phyloP scores from a whole-genome alignment of 2,329 filamentous ascomycete species.

The Pseudovirgaria hyperparasitica region DNA sequence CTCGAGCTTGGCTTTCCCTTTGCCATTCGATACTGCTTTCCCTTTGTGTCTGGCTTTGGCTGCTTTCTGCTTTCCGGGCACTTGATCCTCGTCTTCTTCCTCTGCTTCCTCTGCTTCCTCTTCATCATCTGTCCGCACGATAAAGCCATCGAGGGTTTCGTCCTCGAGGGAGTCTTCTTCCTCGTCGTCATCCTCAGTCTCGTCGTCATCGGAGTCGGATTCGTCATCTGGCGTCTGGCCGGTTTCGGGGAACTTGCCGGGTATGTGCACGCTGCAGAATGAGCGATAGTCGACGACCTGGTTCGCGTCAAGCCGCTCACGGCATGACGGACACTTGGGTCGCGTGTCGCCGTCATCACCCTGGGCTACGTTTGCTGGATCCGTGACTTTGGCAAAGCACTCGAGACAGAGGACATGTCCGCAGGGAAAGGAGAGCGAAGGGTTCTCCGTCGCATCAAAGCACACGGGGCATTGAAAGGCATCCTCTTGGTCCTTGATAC shows the following conservation, averaged over 20 bases:
- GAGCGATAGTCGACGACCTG: conserved; percentile 61
- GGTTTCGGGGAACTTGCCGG: conserved; percentile 30
- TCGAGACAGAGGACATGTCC: conserved; percentile 70
- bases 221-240: conserved; percentile 10
- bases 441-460: conserved; percentile 61
- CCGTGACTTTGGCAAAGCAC: conserved; percentile 58
- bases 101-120: conserved; percentile 20
- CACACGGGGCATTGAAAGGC: conserved; percentile 73
- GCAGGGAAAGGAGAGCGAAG: conserved; percentile 68
- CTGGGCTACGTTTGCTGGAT: conserved; percentile 44
- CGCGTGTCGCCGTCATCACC: conserved; percentile 40
- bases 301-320: conserved; percentile 50
- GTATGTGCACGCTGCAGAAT: conserved; percentile 63
- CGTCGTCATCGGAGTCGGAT: conserved; percentile 17
- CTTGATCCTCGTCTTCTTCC: conserved; percentile 12
- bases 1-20: conserved; percentile 9
- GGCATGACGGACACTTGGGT: conserved; percentile 65
- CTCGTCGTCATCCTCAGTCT: conserved; percentile 23
- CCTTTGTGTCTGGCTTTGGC: conserved; percentile 34
- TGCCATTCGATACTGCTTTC: conserved; percentile 13
- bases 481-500: conserved; percentile 48
- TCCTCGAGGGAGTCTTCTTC: conserved; percentile 24
- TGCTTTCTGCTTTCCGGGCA: conserved; percentile 18
- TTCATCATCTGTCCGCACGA: conserved; percentile 38
- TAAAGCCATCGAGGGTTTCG: conserved; percentile 40